These are phyloP conservation scores for Penicillium fimorum DNA, from an alignment of 495 filamentous ascomycete species.

Conservation along the genomic window DNA sequence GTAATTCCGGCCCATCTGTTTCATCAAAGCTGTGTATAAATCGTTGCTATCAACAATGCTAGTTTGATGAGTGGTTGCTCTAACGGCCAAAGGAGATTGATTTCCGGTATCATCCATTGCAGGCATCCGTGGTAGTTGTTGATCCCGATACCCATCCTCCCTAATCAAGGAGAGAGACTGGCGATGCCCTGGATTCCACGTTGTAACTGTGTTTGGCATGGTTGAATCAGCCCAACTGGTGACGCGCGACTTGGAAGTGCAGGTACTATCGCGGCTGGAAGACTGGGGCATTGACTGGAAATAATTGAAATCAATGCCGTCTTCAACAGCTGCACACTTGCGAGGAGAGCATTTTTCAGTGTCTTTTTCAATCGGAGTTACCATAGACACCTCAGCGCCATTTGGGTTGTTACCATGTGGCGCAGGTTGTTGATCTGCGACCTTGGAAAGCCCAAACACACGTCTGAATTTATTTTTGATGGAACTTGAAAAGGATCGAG, in stretches of 20 bases:
- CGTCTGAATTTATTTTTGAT: conserved; percentile 61
- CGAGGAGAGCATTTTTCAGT: background rate
- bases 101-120: conserved; percentile 8
- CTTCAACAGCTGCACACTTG: background rate
- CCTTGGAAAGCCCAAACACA: conserved; percentile 54
- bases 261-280: conserved; percentile 47
- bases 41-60: conserved; percentile 58
- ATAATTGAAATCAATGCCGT: background rate
- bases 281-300: conserved; percentile 18
- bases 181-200: conserved; percentile 39
- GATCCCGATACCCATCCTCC: conserved; percentile 55
- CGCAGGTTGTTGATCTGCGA: conserved; percentile 26
- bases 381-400: background rate
- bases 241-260: conserved; percentile 61
- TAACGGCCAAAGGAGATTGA: conserved; percentile 15
- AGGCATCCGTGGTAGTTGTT: conserved; percentile 26
- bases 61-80: conserved; percentile 17
- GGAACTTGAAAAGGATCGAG: conserved; percentile 58
- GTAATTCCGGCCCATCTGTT: conserved; percentile 49
- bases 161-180: conserved; percentile 66
- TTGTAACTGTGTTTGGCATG: conserved; percentile 46
- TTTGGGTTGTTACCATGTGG: background rate
- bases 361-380: background rate
- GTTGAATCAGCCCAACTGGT: conserved; percentile 76
- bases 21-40: conserved; percentile 73